Base-by-base conservation (phyloP, 768 basidiomycete species). In the Mycena capillaripes region DNA sequence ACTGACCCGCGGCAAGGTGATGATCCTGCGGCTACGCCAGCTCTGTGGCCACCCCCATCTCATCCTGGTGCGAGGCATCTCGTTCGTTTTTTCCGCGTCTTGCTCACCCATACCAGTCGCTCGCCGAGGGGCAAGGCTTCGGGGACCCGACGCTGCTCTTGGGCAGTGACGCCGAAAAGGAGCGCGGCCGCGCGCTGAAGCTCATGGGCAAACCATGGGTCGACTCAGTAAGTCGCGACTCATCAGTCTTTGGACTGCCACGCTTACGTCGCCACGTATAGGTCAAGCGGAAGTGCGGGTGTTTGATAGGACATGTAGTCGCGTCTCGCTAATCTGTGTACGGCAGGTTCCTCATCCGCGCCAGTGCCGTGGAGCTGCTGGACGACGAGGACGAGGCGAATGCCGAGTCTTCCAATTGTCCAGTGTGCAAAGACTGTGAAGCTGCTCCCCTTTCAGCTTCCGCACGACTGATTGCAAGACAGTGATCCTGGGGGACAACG, bases 21-120 rank as follows among this genome's bases (percentile, higher is more conserved):
- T 95, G 88, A 92, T 95, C 23, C 85, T 95, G 38, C 91, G 94
- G 8, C 82, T 96, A 46, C 86, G 93, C 6, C 94, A 95, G 76
- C 81, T 95, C 0, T 93, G 92, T 76, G 89, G 89, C 73, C 93
- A 94, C 78, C 93, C 93, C 0, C 83, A 91, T 76, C 87, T 95
- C 6, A 90, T 93, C 48, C 83, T 93, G 46, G 91, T 92, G 60
- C 36, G 87, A 78, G 9, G 9, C 70, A 52, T 29, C 32, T n/a
- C 44, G 32, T 34, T 16, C 7, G 12, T 36, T 30, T 10, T 19
- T 34, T n/a, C 14, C 34, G 0, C 29, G n/a, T n/a, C 50, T 27
- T 27, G 12, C 68, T 65, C 25, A 46, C 46, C n/a, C 27, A 36
- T 61, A 88, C 86, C 81, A 83, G 29, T 82, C 84, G 69, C 79